A percentile compares a stretch with the other conserved stretches of the same genome.
These are phyloP conservation scores for Yarrowia bubula DNA, from an alignment of 805 yeast species.

Conservation along the genomic window DNA sequence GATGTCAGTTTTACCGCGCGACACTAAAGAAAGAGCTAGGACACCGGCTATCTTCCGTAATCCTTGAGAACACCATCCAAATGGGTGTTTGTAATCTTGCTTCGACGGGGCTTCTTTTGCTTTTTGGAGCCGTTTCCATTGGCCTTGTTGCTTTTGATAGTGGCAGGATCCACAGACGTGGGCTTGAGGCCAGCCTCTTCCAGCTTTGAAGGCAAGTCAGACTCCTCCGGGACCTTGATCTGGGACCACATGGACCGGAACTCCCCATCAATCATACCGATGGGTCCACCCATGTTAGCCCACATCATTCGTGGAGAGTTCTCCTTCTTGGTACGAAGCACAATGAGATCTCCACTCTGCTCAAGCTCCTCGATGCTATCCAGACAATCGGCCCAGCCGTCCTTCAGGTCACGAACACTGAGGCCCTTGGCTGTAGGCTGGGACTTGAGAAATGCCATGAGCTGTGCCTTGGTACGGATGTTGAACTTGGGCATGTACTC, in stretches of 20 bases:
- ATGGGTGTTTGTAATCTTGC: conserved; percentile 93
- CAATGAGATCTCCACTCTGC: conserved; percentile 70
- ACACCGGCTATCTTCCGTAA: conserved; percentile 42
- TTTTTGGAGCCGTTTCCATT: conserved; percentile 57
- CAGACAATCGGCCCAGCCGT: conserved; percentile 93
- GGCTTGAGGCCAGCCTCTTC: conserved; percentile 89
- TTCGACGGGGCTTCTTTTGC: conserved; percentile 87
- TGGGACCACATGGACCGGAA: conserved; percentile 78
- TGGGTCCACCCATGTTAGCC: conserved; percentile 79
- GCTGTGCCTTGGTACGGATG: conserved; percentile 75
- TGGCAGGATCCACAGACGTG: conserved; percentile 95
- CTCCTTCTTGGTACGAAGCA: conserved; percentile 87
- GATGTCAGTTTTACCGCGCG: neutral
- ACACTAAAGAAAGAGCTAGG: neutral
- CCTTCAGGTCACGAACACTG: conserved; percentile 73
- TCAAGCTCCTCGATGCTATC: conserved; percentile 78
- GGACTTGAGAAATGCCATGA: conserved; percentile 66
- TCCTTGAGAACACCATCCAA: conserved; percentile 95
- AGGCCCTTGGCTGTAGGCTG: conserved; percentile 88
- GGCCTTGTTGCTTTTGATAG: conserved; percentile 62
- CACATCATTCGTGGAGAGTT: conserved; percentile 89
- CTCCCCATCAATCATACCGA: conserved; percentile 71
- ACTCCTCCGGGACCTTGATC: conserved; percentile 75
- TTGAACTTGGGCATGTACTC: conserved; percentile 89
- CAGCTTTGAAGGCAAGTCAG: conserved; percentile 74